Conservation (phyloP, 129 eudicot species). For the Heracleum sosnowskyi region DNA sequence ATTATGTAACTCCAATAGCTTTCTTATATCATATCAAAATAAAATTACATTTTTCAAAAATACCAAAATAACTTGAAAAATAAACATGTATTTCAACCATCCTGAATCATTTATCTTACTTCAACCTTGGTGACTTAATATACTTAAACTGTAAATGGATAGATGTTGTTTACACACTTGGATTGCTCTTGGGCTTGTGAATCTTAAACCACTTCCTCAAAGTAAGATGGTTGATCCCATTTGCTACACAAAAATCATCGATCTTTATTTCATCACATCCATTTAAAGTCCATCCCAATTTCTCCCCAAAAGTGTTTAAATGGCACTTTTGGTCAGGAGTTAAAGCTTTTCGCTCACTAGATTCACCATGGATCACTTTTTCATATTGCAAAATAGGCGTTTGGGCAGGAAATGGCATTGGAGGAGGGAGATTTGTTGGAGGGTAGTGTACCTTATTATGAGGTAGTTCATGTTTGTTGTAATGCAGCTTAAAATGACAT, state of each 20-base stretch:
- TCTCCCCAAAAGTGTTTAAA: neutral
- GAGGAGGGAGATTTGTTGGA: conserved; percentile 2
- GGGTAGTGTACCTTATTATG: neutral
- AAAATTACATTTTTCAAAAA: no score
- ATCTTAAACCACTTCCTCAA: neutral
- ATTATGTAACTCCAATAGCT: no score
- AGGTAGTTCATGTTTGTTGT: no score
- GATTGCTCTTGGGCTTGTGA: neutral
- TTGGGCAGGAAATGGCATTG: neutral
- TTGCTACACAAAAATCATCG: neutral
- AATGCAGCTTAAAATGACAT: neutral
- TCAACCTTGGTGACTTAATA: neutral
- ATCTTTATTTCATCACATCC: neutral
- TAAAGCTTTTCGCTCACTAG: neutral
- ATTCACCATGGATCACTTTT: neutral
- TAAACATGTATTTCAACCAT: neutral
- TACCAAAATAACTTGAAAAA: no score
- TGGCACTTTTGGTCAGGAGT: neutral
- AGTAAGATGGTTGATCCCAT: neutral
- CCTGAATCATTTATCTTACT: neutral
- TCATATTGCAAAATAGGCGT: neutral
- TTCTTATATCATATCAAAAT: no score
- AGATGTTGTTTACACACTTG: neutral
- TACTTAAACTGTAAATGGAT: neutral
- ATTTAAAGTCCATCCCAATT: neutral